Evolutionary conservation across 495 filamentous ascomycete genomes (phyloP), one percentile per base, ranked within the genome.

Genomic region (Penicillium coffeae): DNA sequence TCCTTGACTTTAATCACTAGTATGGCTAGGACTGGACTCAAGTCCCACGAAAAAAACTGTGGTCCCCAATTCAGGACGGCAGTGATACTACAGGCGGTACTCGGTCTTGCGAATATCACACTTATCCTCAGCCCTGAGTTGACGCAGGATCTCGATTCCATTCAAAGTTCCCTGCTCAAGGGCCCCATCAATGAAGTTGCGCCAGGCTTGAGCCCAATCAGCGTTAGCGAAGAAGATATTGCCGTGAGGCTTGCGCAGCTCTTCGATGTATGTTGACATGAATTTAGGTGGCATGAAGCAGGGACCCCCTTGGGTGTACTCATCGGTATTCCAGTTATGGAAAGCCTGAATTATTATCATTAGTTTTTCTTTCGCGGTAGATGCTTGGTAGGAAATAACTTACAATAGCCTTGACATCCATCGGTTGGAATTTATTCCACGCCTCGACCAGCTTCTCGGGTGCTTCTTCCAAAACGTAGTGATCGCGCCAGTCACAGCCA

Each of bases 171-270:
- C 65, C 32, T 58, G 47, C 39, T 69, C 66, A 30, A 69, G 47
- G 6, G 64, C 62, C n/a, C 66, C 66, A 25, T 67, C 64, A 10
- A 69, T 56, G 14, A 62, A 63, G 2, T 50, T 56, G 21, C 58
- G 46, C 65, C 65, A 69, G 3, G 61, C 65, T 47, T 58, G 19
- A 6, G 65, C 64, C 59, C 64, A 69, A 30, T 67, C 66, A 5
- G 53, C 59, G 48, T 45, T 59, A 0, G 59, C 66, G 54, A 69
- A 63, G 19, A 60, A 38, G 10, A 67, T 47, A 20, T 51, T 56
- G 3, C 54, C 55, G 42, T 63, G 50, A 3, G 38, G 47, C 3
- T 38, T 42, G 33, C 58, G 57, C 14, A 67, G 42, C 5, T 54
- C 62, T 9, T 56, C 44, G 3, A 51, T 47, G 37, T 64, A 62